phyloP scores from a whole-genome alignment of 177 flowering plant species.

The Vitis hybrid region DNA sequence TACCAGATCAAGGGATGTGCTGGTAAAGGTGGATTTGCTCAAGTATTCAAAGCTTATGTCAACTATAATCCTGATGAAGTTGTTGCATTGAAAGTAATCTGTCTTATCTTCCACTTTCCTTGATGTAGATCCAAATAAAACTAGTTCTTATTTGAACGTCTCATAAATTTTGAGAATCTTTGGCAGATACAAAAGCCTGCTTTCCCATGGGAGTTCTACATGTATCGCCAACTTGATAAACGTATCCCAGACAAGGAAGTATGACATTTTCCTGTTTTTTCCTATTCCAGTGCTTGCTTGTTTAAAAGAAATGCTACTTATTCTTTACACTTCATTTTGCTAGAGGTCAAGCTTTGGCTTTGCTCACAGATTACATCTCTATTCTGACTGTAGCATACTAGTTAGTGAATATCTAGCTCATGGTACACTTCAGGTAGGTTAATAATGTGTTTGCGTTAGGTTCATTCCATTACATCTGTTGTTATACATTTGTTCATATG shows the following conservation, averaged over 20 bases:
- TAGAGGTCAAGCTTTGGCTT: constrained; percentile 85
- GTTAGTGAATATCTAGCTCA: constrained; percentile 70
- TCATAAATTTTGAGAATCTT: constrained; percentile 4
- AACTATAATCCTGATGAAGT: constrained; percentile 70
- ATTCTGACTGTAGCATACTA: constrained; percentile 82
- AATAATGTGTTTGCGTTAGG: constrained; percentile 1
- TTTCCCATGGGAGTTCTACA: constrained; percentile 96
- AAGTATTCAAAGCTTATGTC: constrained; percentile 78
- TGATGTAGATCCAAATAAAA: background rate
- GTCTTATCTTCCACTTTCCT: background rate
- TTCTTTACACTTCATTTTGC: constrained; percentile 14
- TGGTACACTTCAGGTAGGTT: constrained; percentile 87
- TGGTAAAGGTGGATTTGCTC: constrained; percentile 90
- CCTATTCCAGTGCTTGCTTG: no score
- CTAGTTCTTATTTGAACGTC: constrained; percentile 1
- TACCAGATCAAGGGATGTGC: constrained; percentile 96
- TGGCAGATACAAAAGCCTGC: constrained; percentile 91
- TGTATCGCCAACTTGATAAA: constrained; percentile 90
- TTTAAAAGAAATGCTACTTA: background rate
- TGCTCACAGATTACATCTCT: constrained; percentile 78
- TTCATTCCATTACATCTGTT: constrained; percentile 6
- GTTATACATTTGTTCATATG: constrained; percentile 3
- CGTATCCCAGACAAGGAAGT: constrained; percentile 65
- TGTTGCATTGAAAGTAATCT: constrained; percentile 84
- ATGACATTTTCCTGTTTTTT: constrained; percentile 15